Evolutionary conservation across 2,329 filamentous ascomycete genomes (phyloP).

Genomic region (Phialophora chinensis): DNA sequence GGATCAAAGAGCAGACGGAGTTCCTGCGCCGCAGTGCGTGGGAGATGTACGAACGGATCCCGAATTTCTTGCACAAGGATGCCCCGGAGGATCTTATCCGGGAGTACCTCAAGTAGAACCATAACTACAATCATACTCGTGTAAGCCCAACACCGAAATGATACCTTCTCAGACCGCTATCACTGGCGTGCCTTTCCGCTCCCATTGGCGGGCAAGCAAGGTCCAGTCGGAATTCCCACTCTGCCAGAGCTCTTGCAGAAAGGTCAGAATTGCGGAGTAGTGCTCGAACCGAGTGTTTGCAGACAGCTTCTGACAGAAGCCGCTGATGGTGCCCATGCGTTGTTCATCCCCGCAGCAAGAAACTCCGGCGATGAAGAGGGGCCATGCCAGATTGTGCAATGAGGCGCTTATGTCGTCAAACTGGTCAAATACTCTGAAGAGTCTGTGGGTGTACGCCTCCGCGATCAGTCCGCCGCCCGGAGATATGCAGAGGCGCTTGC

Average conservation of each 20-base stretch:
- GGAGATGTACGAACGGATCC: conserved; percentile 20
- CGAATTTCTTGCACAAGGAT: conserved; percentile 5
- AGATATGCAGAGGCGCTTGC: background rate
- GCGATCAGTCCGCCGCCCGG: too few species aligned
- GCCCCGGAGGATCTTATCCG: background rate
- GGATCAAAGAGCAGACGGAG: conserved; percentile 17
- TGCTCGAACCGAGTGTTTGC: conserved; percentile 10
- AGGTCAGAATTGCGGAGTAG: conserved; percentile 2
- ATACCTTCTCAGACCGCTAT: background rate
- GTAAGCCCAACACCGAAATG: background rate
- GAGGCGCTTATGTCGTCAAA: conserved; percentile 12
- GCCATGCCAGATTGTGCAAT: conserved; percentile 15
- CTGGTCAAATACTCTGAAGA: conserved; percentile 13
- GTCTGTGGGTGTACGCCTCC: background rate
- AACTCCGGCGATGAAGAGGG: conserved; percentile 14
- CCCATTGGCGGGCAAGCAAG: conserved; percentile 14
- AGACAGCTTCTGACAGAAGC: background rate
- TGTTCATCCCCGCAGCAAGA: conserved; percentile 9
- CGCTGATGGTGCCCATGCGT: background rate
- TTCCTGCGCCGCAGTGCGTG: conserved; percentile 18
- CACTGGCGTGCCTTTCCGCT: conserved; percentile 3
- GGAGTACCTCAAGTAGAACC: background rate
- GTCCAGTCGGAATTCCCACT: conserved; percentile 11
- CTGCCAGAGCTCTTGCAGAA: conserved; percentile 17
- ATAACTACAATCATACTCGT: background rate